Conservation (phyloP, 306 rosid species). For the Quercus variabilis region DNA sequence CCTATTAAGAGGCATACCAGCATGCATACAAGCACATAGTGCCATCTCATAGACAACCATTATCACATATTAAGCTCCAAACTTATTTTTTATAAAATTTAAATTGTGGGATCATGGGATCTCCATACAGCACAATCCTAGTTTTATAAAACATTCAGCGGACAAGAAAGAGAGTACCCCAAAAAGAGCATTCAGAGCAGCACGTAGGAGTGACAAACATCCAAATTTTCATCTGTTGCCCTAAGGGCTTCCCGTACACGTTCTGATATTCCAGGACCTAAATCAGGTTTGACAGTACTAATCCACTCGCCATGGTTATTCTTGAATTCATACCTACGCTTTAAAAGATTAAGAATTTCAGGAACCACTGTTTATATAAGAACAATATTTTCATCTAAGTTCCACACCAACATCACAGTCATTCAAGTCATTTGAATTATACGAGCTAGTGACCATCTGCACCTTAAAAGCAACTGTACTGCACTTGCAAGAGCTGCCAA, state of each 20-base stretch:
- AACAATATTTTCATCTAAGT: neutral
- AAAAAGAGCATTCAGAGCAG: constrained; percentile 70
- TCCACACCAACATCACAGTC: constrained; percentile 6
- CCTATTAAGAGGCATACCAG: too few relatives aligned
- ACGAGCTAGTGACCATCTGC: constrained; percentile 12
- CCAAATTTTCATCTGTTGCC: constrained; percentile 48
- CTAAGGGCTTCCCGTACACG: constrained; percentile 58
- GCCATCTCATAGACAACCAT: neutral
- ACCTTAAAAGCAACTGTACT: constrained; percentile 71
- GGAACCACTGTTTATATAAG: constrained; percentile 1
- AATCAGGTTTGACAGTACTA: constrained; percentile 51
- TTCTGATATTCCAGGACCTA: constrained; percentile 82
- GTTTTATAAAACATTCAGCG: neutral
- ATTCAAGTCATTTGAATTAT: constrained; percentile 2
- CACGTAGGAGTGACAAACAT: constrained; percentile 41
- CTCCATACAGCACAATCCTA: neutral
- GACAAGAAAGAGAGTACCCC: constrained; percentile 54
- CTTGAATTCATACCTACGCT: constrained; percentile 72
- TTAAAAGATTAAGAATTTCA: constrained; percentile 8
- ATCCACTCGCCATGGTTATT: constrained; percentile 83
- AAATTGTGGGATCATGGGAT: neutral
- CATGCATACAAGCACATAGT: neutral
- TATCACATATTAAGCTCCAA: neutral
- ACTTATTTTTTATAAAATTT: neutral
- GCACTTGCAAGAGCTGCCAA: constrained; percentile 80